Evolutionary conservation across 345 rosid genomes (phyloP).

Genomic region (Syzygium jambos): DNA sequence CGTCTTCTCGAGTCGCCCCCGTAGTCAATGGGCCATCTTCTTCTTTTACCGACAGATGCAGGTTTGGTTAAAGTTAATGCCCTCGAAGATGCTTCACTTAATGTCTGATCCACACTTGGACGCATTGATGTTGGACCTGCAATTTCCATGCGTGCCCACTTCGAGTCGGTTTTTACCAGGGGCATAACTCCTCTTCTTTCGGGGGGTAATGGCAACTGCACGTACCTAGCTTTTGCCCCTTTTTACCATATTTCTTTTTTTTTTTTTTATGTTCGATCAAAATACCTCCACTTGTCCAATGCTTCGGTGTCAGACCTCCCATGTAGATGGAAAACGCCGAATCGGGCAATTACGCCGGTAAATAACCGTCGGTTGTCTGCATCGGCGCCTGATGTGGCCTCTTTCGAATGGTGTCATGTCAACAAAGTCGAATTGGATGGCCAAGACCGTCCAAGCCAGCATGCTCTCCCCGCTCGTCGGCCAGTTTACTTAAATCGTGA

Average conservation of each 20-base stretch:
- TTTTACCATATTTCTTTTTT: background rate
- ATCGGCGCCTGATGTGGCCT: accelerated
- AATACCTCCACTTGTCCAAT: background rate
- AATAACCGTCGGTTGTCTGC: background rate
- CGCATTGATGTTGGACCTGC: background rate
- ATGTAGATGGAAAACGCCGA: background rate
- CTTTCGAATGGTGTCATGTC: background rate
- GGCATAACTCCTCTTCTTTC: background rate
- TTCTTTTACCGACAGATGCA: background rate
- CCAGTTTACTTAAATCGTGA: background rate
- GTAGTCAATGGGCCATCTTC: too few relatives aligned
- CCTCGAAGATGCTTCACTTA: background rate
- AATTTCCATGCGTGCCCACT: background rate
- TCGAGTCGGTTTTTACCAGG: background rate
- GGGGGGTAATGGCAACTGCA: background rate
- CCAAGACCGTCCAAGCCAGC: background rate
- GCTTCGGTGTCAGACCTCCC: background rate
- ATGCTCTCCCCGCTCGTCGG: background rate
- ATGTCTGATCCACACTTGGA: background rate
- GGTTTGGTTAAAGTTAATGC: background rate
- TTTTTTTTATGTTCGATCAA: background rate
- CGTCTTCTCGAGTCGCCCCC: background rate
- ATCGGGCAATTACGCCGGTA: background rate
- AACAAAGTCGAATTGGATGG: accelerated
- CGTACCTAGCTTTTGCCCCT: background rate